Evolutionary conservation across 306 rosid genomes (phyloP).

Genomic region (Cucumis hystrix): DNA sequence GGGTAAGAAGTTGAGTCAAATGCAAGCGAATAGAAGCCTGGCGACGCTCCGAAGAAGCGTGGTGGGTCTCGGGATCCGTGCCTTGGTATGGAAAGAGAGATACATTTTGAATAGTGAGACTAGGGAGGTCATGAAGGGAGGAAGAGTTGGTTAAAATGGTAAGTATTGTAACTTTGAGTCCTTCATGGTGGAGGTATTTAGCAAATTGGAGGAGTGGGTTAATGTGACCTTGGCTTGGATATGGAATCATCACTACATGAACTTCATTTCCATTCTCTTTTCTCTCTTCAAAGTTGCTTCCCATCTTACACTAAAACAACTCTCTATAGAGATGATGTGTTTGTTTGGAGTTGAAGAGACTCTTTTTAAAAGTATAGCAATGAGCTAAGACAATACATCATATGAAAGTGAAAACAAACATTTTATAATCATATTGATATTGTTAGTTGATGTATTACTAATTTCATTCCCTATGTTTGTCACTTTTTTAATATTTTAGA

Average conservation of each 20-base stretch:
- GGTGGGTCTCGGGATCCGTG: neutral
- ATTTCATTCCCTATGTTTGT: too few relatives aligned
- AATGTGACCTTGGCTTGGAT: constrained; percentile 18
- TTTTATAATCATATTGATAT: too few relatives aligned
- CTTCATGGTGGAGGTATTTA: neutral
- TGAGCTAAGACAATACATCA: too few relatives aligned
- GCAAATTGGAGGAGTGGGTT: constrained; percentile 21
- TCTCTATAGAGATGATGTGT: too few relatives aligned
- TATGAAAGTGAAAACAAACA: too few relatives aligned
- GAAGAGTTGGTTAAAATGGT: neutral
- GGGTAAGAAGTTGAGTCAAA: neutral
- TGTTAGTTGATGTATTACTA: too few relatives aligned
- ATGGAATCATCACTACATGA: neutral
- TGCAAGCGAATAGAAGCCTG: constrained; percentile 1
- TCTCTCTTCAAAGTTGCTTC: neutral
- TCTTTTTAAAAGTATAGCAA: too few relatives aligned
- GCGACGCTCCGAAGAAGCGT: neutral
- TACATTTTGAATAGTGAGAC: neutral
- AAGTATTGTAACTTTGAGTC: too few relatives aligned
- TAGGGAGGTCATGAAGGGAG: neutral
- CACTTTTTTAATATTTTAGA: too few relatives aligned
- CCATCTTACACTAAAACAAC: neutral
- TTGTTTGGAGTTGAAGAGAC: too few relatives aligned
- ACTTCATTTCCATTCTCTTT: neutral
- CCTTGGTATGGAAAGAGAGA: neutral